Conservation (phyloP, 1,284 basidiomycete species). For the Leccinum fuscescens region DNA sequence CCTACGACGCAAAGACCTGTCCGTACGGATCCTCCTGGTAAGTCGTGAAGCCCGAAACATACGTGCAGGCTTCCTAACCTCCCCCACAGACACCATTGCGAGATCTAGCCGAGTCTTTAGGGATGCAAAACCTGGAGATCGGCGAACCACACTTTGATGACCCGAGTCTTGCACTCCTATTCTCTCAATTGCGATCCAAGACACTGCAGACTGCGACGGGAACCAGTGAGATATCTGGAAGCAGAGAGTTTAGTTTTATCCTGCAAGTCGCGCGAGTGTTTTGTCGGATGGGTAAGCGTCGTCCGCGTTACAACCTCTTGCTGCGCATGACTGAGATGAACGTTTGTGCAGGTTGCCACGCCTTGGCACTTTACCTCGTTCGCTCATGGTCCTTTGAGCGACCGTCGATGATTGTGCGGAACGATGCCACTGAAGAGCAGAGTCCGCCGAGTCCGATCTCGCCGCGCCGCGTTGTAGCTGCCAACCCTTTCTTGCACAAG, state of each 20-base stretch:
- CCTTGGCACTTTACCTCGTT: slow-evolving; percentile 82
- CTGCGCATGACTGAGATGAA: slow-evolving; percentile 5
- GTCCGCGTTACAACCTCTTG: neutral
- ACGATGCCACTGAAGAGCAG: neutral
- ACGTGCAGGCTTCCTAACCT: slow-evolving; percentile 2
- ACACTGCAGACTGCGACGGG: slow-evolving; percentile 87
- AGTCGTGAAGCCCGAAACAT: slow-evolving; percentile 23
- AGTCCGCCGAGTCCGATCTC: slow-evolving; percentile 42
- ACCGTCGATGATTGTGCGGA: slow-evolving; percentile 44
- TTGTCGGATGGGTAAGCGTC: slow-evolving; percentile 82
- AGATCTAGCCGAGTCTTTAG: slow-evolving; percentile 60
- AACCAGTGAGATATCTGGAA: slow-evolving; percentile 83
- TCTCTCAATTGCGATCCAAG: slow-evolving; percentile 86
- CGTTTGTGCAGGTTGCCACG: slow-evolving; percentile 76
- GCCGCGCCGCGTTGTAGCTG: slow-evolving; percentile 49
- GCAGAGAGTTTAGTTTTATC: slow-evolving; percentile 90
- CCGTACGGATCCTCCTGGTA: slow-evolving; percentile 82
- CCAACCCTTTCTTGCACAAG: slow-evolving; percentile 53
- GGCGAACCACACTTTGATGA: slow-evolving; percentile 91
- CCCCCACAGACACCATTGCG: slow-evolving; percentile 67
- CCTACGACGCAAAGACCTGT: slow-evolving; percentile 79
- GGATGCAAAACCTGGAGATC: slow-evolving; percentile 58
- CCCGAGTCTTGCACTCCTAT: slow-evolving; percentile 84
- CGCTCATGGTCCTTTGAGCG: slow-evolving; percentile 89
- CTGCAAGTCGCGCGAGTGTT: slow-evolving; percentile 85